Conservation (phyloP, 2,329 filamentous ascomycete species). For the Curvularia verruculosa region DNA sequence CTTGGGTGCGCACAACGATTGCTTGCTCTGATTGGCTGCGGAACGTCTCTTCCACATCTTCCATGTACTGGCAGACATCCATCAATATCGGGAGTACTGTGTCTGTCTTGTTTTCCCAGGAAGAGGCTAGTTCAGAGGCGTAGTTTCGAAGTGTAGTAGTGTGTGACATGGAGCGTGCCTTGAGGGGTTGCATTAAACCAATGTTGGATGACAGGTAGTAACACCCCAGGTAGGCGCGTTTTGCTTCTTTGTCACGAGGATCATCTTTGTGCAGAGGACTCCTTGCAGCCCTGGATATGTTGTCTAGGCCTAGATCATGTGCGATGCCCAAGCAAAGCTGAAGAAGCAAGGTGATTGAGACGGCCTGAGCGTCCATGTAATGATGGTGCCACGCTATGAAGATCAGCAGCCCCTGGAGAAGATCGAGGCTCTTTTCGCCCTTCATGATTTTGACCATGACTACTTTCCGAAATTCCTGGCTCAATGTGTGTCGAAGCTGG, state of each 20-base stretch:
- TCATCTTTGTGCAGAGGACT: constrained; percentile 32
- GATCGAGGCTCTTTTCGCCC: constrained; percentile 44
- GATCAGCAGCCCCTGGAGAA: constrained; percentile 42
- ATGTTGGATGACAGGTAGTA: constrained; percentile 43
- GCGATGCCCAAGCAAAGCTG: constrained; percentile 44
- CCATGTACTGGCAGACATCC: constrained; percentile 44
- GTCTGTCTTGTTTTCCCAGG: constrained; percentile 41
- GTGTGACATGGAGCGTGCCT: constrained; percentile 33
- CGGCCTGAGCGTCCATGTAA: constrained; percentile 45
- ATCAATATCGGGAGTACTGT: constrained; percentile 38
- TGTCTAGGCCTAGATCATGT: constrained; percentile 40
- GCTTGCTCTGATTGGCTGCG: constrained; percentile 34
- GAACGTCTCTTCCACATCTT: constrained; percentile 46
- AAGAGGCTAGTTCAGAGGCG: constrained; percentile 40
- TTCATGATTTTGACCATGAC: constrained; percentile 45
- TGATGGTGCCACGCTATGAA: constrained; percentile 49
- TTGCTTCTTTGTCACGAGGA: constrained; percentile 37
- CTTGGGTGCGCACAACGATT: constrained; percentile 39
- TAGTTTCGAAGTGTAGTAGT: constrained; percentile 38
- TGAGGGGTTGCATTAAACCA: constrained; percentile 33
- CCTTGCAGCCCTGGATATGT: constrained; percentile 24
- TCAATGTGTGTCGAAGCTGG: constrained; percentile 37
- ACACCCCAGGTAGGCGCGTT: constrained; percentile 45
- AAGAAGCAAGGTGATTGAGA: constrained; percentile 43
- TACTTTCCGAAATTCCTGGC: constrained; percentile 46